These are phyloP conservation scores for Candida hungchunana DNA, from an alignment of 805 yeast genomes.

Conservation along the genomic window DNA sequence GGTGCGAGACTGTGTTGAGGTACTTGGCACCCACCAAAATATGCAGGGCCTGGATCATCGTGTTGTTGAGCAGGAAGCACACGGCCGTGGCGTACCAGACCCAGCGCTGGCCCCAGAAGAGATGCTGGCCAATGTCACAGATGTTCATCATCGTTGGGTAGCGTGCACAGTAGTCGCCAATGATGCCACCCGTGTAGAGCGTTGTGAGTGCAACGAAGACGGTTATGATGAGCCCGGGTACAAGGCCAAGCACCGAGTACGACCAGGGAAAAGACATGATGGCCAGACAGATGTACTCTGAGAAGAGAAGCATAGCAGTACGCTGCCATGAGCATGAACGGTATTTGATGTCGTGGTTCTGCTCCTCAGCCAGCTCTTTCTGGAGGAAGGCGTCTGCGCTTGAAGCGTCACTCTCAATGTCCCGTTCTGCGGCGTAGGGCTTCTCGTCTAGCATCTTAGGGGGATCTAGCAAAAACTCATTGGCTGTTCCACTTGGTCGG, in stretches of 20 bases:
- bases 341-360: slow-evolving; percentile 37
- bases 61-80: slow-evolving; percentile 49
- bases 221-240: slow-evolving; percentile 53
- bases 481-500: no score
- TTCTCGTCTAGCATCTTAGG: no score
- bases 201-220: slow-evolving; percentile 44
- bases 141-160: slow-evolving; percentile 48
- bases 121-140: slow-evolving; percentile 53
- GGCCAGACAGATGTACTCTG: slow-evolving; percentile 57
- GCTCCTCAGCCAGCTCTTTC: slow-evolving; percentile 23
- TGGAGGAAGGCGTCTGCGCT: slow-evolving; percentile 16
- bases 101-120: slow-evolving; percentile 44
- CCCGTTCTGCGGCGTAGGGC: no score
- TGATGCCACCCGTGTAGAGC: slow-evolving; percentile 48
- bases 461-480: no score
- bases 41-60: slow-evolving; percentile 53
- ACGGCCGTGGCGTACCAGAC: slow-evolving; percentile 54
- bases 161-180: slow-evolving; percentile 48
- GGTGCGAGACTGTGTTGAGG: slow-evolving; percentile 47
- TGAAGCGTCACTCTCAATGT: no score
- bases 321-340: slow-evolving; percentile 52
- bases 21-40: slow-evolving; percentile 54
- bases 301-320: slow-evolving; percentile 51
- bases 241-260: slow-evolving; percentile 51
- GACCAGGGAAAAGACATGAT: slow-evolving; percentile 62